Conservation (phyloP, 2,329 filamentous ascomycete species). For the Scorias spongiosa region DNA sequence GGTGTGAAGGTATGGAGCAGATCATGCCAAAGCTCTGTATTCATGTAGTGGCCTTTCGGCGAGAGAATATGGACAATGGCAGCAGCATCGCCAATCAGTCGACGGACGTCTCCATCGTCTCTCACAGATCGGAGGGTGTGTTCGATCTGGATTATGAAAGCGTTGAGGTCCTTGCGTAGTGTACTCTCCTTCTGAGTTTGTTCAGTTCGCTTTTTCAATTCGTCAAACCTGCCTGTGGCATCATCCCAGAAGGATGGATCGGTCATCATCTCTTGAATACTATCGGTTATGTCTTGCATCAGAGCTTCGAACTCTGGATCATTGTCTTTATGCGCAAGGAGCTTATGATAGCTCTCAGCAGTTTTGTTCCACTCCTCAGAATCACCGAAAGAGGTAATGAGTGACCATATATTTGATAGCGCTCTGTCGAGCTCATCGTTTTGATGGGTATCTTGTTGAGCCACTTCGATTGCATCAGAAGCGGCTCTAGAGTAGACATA, state of each 20-base stretch:
- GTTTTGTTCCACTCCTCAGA: constrained; percentile 59
- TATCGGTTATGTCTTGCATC: constrained; percentile 55
- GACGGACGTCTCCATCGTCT: constrained; percentile 56
- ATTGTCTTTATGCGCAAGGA: constrained; percentile 58
- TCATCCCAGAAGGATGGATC: constrained; percentile 77
- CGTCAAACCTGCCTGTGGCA: constrained; percentile 48
- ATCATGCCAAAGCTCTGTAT: constrained; percentile 60
- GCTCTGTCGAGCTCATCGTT: constrained; percentile 65
- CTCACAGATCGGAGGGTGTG: constrained; percentile 52
- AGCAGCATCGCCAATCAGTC: constrained; percentile 52
- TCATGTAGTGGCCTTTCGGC: constrained; percentile 46
- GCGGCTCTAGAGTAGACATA: constrained; percentile 60
- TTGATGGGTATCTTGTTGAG: constrained; percentile 54
- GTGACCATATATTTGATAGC: constrained; percentile 62
- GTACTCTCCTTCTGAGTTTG: constrained; percentile 49
- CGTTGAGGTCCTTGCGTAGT: constrained; percentile 58
- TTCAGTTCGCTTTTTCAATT: constrained; percentile 41
- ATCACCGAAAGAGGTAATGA: constrained; percentile 69
- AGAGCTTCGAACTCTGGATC: constrained; percentile 74
- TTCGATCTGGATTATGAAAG: constrained; percentile 53
- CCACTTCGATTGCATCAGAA: constrained; percentile 48
- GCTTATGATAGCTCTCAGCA: constrained; percentile 49
- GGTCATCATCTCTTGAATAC: constrained; percentile 66
- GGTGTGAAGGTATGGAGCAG: constrained; percentile 68
- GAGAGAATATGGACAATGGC: constrained; percentile 55